These are phyloP conservation scores for Sclerotinia minor DNA, from an alignment of 2,329 filamentous ascomycete species.

Conservation along the genomic window DNA sequence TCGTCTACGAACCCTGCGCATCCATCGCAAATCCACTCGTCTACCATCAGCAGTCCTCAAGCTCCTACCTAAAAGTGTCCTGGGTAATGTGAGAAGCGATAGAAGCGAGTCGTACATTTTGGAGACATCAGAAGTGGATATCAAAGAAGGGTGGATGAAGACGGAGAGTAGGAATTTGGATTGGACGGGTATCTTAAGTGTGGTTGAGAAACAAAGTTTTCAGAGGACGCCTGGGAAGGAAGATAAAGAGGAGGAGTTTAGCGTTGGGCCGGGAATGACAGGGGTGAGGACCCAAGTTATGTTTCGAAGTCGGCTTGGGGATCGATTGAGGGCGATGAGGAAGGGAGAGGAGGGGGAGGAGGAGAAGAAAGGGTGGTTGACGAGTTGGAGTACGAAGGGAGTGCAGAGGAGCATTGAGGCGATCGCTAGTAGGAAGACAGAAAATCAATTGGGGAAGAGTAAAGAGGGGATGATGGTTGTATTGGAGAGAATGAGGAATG, in stretches of 20 bases:
- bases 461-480: slow-evolving; percentile 82
- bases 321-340: slow-evolving; percentile 49
- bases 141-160: slow-evolving; percentile 79
- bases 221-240: slow-evolving; percentile 40
- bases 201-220: slow-evolving; percentile 75
- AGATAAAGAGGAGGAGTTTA: slow-evolving; percentile 35
- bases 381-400: slow-evolving; percentile 65
- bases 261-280: slow-evolving; percentile 48
- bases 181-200: slow-evolving; percentile 76
- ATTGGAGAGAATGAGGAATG: slow-evolving; percentile 66
- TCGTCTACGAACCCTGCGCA: slow-evolving; percentile 72
- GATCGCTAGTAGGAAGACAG: slow-evolving; percentile 74
- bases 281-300: slow-evolving; percentile 73
- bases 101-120: slow-evolving; percentile 71
- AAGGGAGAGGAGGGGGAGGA: slow-evolving; percentile 48
- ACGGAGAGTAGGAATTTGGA: slow-evolving; percentile 80
- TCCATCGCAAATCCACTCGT: slow-evolving; percentile 80
- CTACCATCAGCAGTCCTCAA: slow-evolving; percentile 74
- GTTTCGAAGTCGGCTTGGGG: slow-evolving; percentile 70
- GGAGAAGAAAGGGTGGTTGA: slow-evolving; percentile 52
- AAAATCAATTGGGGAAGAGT: slow-evolving; percentile 76
- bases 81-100: slow-evolving; percentile 57
- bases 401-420: slow-evolving; percentile 78
- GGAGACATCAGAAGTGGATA: slow-evolving; percentile 76
- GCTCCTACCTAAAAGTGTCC: slow-evolving; percentile 66